Percentiles rank a stretch among this genome's conserved stretches.
Conservation (phyloP, 345 rosid genomes). For the Populus tremula region DNA sequence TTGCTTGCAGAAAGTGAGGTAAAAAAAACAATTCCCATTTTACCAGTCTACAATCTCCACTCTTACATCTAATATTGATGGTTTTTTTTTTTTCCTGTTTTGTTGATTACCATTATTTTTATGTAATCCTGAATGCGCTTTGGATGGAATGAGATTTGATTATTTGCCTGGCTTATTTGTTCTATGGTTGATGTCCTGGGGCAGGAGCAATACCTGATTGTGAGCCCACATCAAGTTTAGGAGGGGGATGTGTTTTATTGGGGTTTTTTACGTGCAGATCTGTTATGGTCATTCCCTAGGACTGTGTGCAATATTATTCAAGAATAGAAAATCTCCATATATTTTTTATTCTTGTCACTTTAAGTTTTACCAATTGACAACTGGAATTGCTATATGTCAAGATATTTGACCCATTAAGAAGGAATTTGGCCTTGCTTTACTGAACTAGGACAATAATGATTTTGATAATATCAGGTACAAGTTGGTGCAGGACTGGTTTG, state of each 20-base stretch:
- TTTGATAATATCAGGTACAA: neutral
- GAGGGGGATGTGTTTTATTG: neutral
- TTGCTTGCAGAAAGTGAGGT: conserved; percentile 95
- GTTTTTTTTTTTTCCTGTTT: neutral
- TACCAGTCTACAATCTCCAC: neutral
- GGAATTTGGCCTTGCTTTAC: neutral
- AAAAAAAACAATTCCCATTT: conserved; percentile 5
- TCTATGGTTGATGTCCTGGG: neutral
- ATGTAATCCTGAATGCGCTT: neutral
- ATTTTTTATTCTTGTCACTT: too few relatives aligned
- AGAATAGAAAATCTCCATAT: neutral
- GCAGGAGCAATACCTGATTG: neutral
- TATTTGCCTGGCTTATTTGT: neutral
- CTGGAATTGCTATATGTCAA: neutral
- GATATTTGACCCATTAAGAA: neutral
- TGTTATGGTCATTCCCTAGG: neutral
- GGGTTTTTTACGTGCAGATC: neutral
- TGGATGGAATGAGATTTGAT: neutral
- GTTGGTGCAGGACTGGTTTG: neutral
- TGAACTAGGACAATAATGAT: neutral
- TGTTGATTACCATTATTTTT: neutral
- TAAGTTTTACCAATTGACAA: neutral
- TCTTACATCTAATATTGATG: too few relatives aligned
- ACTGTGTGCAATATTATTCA: neutral
- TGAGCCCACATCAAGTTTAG: neutral